Evolutionary conservation across 345 rosid species (phyloP).

Genomic region (Carallia brachiata): DNA sequence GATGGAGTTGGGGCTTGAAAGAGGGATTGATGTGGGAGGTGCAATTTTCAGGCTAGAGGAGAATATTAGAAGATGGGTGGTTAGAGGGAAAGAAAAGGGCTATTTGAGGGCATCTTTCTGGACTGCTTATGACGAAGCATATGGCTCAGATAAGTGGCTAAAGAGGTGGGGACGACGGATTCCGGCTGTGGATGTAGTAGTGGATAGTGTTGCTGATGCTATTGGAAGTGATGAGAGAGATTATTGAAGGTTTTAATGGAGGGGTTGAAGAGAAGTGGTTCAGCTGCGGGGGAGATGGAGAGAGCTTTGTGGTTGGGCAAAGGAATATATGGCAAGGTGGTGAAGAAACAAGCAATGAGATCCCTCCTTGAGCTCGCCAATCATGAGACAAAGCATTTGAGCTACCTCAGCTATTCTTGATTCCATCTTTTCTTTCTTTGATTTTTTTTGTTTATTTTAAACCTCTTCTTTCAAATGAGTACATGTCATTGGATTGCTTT

Average conservation of each 20-base stretch:
- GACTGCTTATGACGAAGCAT: constrained; percentile 53
- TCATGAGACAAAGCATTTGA: constrained; percentile 11
- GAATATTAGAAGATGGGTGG: constrained; percentile 62
- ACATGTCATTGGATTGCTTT: too few species aligned
- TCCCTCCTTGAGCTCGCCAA: constrained; percentile 45
- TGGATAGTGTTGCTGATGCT: constrained; percentile 52
- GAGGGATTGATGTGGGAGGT: constrained; percentile 58
- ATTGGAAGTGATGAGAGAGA: constrained; percentile 72
- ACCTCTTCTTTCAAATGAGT: too few species aligned
- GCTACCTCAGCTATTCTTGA: background rate
- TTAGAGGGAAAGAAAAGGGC: constrained; percentile 76
- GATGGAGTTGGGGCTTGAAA: constrained; percentile 49
- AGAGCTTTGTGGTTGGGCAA: constrained; percentile 49
- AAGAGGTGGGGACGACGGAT: constrained; percentile 73
- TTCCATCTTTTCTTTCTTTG: background rate
- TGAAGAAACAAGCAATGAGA: constrained; percentile 68
- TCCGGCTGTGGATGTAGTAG: constrained; percentile 47
- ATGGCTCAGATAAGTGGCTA: constrained; percentile 50
- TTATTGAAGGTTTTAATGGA: constrained; percentile 44
- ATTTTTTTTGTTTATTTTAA: background rate
- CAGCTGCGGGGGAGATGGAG: constrained; percentile 47
- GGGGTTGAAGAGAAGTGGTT: constrained; percentile 41
- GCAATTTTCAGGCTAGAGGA: constrained; percentile 59
- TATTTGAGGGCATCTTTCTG: constrained; percentile 78
- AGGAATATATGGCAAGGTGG: constrained; percentile 69